Evolutionary conservation across 345 rosid species (phyloP).

Genomic region (Salix arbutifolia): DNA sequence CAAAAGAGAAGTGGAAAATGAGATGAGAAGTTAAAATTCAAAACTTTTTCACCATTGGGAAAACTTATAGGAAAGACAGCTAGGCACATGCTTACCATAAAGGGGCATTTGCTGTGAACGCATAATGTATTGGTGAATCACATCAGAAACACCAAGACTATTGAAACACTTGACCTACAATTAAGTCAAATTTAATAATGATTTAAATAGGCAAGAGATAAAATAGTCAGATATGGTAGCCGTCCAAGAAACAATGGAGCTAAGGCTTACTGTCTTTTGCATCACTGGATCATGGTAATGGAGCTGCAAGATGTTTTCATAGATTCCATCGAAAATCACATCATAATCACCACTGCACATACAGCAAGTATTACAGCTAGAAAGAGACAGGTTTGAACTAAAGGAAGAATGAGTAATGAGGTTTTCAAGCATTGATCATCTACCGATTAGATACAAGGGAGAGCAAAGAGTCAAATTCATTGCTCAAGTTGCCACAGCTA

Average conservation of each 20-base stretch:
- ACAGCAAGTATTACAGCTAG: constrained; percentile 25
- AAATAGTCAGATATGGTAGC: constrained; percentile 7
- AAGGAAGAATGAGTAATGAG: constrained; percentile 7
- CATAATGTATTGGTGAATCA: constrained; percentile 58
- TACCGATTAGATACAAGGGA: constrained; percentile 72
- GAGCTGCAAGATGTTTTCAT: constrained; percentile 84
- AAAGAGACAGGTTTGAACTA: neutral
- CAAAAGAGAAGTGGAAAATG: constrained; percentile 5
- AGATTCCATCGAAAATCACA: constrained; percentile 74
- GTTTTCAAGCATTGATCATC: constrained; percentile 11
- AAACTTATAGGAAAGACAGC: neutral
- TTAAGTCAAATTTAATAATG: constrained; percentile 21
- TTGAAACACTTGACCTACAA: constrained; percentile 72
- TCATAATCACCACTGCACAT: constrained; percentile 88
- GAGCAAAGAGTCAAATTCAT: constrained; percentile 56
- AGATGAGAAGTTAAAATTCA: neutral
- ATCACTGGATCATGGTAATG: constrained; percentile 90
- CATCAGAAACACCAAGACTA: constrained; percentile 69
- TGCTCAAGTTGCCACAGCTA: constrained; percentile 31
- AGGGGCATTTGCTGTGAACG: constrained; percentile 72
- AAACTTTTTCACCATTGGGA: constrained; percentile 3
- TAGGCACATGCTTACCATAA: constrained; percentile 42
- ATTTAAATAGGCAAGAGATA: constrained; percentile 3
- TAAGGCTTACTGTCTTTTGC: constrained; percentile 76
- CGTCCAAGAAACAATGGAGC: constrained; percentile 9